A percentile compares a stretch with the other conserved stretches of the same genome.
These are phyloP conservation scores for Phialemonium atrogriseum DNA, from an alignment of 2,329 filamentous ascomycete species.

Conservation along the genomic window DNA sequence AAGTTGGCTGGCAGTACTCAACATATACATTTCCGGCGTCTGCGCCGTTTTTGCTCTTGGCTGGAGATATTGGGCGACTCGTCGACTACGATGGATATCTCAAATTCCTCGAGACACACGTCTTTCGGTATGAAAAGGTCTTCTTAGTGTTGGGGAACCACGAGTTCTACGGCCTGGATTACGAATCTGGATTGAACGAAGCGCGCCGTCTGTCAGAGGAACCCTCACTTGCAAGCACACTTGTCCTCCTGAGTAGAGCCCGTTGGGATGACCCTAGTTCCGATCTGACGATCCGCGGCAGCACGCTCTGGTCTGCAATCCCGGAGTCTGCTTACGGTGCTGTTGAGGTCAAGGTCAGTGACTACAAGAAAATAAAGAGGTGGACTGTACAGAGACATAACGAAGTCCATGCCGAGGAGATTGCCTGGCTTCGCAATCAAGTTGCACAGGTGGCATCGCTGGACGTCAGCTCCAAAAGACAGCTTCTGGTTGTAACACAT, in stretches of 20 bases:
- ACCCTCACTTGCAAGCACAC: slow-evolving; percentile 22
- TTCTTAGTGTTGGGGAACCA: slow-evolving; percentile 45
- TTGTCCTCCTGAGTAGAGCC: slow-evolving; percentile 35
- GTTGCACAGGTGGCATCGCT: slow-evolving; percentile 13
- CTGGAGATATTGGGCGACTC: slow-evolving; percentile 42
- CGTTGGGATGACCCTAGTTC: slow-evolving; percentile 30
- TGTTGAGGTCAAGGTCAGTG: slow-evolving; percentile 37
- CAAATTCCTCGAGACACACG: slow-evolving; percentile 31
- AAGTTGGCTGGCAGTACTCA: slow-evolving; percentile 33
- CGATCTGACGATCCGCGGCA: slow-evolving; percentile 44
- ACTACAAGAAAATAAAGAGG: slow-evolving; percentile 43
- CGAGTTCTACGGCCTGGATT: slow-evolving; percentile 40
- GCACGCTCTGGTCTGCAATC: slow-evolving; percentile 48
- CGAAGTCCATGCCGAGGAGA: slow-evolving; percentile 33
- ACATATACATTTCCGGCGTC: slow-evolving; percentile 30
- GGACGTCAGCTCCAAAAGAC: slow-evolving; percentile 7
- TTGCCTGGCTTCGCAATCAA: slow-evolving; percentile 38
- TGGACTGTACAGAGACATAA: slow-evolving; percentile 46
- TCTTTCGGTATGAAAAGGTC: slow-evolving; percentile 31
- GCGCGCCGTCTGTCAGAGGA: slow-evolving; percentile 31
- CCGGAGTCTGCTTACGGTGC: slow-evolving; percentile 25
- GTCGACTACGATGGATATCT: slow-evolving; percentile 35
- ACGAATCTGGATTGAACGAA: slow-evolving; percentile 25
- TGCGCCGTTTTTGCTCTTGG: slow-evolving; percentile 35
- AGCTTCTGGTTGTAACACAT: slow-evolving; percentile 45